Conservation (phyloP, 768 basidiomycete genomes). For the Suillus subaureus region DNA sequence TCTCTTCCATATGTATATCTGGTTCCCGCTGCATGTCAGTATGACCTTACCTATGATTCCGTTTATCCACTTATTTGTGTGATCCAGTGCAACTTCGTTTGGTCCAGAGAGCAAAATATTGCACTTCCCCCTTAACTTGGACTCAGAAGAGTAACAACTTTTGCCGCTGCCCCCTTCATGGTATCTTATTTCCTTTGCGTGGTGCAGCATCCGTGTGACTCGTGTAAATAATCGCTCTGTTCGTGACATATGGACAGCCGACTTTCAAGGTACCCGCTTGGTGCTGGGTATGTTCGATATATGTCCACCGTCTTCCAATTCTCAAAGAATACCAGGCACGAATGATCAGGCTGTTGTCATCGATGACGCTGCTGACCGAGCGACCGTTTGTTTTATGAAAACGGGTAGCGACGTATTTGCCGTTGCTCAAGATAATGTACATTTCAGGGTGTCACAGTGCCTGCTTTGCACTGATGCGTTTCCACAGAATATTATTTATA, state of each 20-base stretch:
- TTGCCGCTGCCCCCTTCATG: background rate
- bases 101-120: constrained; percentile 54
- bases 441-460: constrained; percentile 11
- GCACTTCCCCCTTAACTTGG: constrained; percentile 44
- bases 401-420: constrained; percentile 69
- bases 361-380: constrained; percentile 46
- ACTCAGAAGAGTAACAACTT: constrained; percentile 40
- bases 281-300: constrained; percentile 48
- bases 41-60: constrained; percentile 6
- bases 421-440: constrained; percentile 53
- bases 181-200: constrained; percentile 2
- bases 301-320: background rate
- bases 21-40: constrained; percentile 53
- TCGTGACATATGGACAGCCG: constrained; percentile 59
- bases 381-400: constrained; percentile 41
- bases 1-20: constrained; percentile 54
- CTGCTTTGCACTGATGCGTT: background rate
- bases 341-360: constrained; percentile 54
- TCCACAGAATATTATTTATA: constrained; percentile 50
- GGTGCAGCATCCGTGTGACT: constrained; percentile 17
- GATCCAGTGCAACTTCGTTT: constrained; percentile 55
- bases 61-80: constrained; percentile 7
- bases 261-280: constrained; percentile 50
- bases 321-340: constrained; percentile 45
- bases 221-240: constrained; percentile 41